Evolutionary conservation across 2,329 filamentous ascomycete species (phyloP), one percentile per base, ranked within the genome.

Genomic region (Sarocladiaceae sp.): DNA sequence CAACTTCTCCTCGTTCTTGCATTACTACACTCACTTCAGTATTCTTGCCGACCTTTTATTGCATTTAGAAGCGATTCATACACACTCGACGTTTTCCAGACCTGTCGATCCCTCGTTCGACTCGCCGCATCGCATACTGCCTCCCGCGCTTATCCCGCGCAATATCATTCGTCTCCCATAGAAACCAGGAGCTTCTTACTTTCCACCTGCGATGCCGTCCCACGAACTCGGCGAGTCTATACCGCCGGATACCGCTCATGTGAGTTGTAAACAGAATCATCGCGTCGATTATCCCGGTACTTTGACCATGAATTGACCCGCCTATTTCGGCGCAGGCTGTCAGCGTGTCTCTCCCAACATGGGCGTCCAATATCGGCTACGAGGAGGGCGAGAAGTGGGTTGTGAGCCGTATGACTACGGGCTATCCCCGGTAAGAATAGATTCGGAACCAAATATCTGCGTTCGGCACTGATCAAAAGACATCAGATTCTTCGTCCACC

Each of bases 311-410:
- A n/a, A n/a, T n/a, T n/a, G n/a, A n/a, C n/a, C n/a, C n/a, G n/a
- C 15, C 29, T 12, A 15, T 26, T 13, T 50, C 4, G 39, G 3
- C 18, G 2, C 51, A 97, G 92, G 94, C 93, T 58, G 90, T 97
- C 58, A 97, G 93, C 68, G 93, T 97, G 37, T 97, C 94, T 15
- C 75, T 99, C 23, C 94, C 94, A 35, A 95, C 91, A 71, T 99
- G 94, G 94, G 79, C 78, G 58, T 78, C 91, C 58, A 97, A 96
- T 62, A 77, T 99, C 35, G 93, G 84, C 36, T 99, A 99, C 64
- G 94, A 99, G 68, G 91, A 99, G 69, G 93, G 91, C 49, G 80
- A 95, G 65, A 75, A 85, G 53, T 94, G 90, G 86, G 89, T 99
- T n/a, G 58, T 94, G 17, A 80, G 79, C 56, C 87, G 85, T 64